phyloP scores from a whole-genome alignment of 768 basidiomycete genomes.

The Boletus eberwhitei region DNA sequence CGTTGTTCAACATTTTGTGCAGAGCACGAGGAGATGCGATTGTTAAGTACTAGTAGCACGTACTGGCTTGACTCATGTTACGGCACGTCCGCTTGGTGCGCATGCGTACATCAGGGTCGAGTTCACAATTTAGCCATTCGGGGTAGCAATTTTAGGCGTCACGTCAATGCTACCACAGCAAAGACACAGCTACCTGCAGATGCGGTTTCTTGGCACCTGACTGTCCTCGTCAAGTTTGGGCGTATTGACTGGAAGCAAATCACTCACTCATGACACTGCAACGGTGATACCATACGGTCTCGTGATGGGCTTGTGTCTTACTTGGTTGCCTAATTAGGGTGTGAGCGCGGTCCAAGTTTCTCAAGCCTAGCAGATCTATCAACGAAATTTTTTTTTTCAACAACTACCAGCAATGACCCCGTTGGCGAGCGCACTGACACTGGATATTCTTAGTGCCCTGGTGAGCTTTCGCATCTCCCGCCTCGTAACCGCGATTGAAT shows the following conservation, averaged over 20 bases:
- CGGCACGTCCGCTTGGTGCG: background rate
- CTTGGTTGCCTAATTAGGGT: slow-evolving; percentile 7
- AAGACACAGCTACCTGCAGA: background rate
- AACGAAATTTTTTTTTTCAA: no score
- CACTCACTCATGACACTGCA: no score
- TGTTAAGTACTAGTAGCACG: background rate
- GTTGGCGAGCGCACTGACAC: background rate
- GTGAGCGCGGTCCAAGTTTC: background rate
- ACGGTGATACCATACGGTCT: no score
- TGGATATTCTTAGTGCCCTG: slow-evolving; percentile 21
- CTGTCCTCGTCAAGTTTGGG: background rate
- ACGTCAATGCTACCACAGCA: background rate
- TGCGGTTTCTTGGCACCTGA: background rate
- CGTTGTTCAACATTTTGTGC: background rate
- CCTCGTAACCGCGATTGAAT: background rate
- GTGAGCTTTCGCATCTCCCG: background rate
- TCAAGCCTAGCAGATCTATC: no score
- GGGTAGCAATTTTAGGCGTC: background rate
- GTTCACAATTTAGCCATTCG: background rate
- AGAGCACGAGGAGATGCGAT: background rate
- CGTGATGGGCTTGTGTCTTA: background rate
- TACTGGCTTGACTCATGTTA: background rate
- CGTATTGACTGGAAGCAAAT: background rate
- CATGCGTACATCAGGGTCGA: background rate
- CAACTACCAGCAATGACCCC: slow-evolving; percentile 1